A percentile compares a stretch with the other conserved stretches of the same genome.
Conservation (phyloP, 345 rosid genomes). For the Syzygium grande region DNA sequence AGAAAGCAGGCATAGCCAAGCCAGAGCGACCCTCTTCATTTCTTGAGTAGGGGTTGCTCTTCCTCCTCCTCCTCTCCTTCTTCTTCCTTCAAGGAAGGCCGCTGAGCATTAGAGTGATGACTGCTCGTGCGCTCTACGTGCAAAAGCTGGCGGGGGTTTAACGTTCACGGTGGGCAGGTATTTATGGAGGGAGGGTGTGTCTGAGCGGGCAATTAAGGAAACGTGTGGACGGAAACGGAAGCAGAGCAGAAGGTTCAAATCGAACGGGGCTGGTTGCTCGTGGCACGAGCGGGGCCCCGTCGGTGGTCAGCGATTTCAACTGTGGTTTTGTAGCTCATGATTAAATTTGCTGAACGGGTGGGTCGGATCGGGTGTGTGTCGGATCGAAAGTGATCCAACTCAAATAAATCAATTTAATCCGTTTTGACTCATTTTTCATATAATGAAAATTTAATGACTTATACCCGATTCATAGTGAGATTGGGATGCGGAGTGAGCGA, state of each 20-base stretch:
- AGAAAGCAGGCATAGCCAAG: neutral
- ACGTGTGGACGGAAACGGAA: neutral
- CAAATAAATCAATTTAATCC: no score
- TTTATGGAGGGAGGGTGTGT: neutral
- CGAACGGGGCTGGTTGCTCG: neutral
- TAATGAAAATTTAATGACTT: no score
- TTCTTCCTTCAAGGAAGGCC: neutral
- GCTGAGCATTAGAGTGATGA: neutral
- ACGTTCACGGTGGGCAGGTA: neutral
- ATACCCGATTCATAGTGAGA: no score
- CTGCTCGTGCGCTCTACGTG: neutral
- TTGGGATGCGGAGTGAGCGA: no score
- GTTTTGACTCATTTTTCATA: no score
- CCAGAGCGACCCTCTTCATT: neutral
- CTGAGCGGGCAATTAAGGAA: neutral
- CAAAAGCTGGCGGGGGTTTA: neutral
- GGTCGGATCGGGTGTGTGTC: no score
- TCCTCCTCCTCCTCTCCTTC: neutral
- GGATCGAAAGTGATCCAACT: no score
- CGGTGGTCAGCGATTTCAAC: neutral
- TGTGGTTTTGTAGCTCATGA: no score
- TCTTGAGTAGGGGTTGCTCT: neutral
- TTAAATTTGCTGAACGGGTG: no score
- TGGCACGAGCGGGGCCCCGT: neutral
- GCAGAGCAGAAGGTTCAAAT: neutral